Base-by-base conservation (phyloP, 2,329 filamentous ascomycete species). In the Pseudogymnoascus sp. region DNA sequence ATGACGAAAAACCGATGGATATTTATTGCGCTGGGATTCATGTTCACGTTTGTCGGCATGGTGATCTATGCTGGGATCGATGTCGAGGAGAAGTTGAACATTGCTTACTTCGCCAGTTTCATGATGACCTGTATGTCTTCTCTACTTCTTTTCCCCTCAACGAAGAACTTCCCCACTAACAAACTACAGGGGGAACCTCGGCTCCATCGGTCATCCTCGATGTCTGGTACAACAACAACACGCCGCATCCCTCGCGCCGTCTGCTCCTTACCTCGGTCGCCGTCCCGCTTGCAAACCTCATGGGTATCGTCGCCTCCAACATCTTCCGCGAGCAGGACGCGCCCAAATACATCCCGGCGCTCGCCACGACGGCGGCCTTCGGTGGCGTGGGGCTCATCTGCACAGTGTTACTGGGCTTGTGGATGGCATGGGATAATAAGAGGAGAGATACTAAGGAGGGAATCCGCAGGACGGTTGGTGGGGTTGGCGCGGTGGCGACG, bases 31-130 rank as follows among this genome's bases (percentile, higher is more conserved):
- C 75, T 90, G 3, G 89, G 88, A 0, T 92, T 91, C 73, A 73
- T 84, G 1, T 84, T 93, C 68, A 91, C 89, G 0, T 89, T 92
- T 70, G 81, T 82, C 59, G 90, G 90, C 4, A 91, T 93, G 77
- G 84, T 92, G 73, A 89, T 93, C 70, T 92, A 89, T 68, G 87
- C 88, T 0, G 80, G 85, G 18, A 87, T 93, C 62, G 76, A 80
- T 67, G 81, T 87, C 14, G 68, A 79, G 10, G 64, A 74, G 5
- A 72, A 82, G 11, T 73, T 84, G 16, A 75, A 78, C 5, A 75
- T 86, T 11, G 85, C 84, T 0, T 88, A 88, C 68, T 88, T 84
- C 65, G 84, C 85, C 1, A 83, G 79, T 64, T 88, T 88, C 72
- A 85, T 88, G 83, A 87, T 88, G 84, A 85, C 83, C 6, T 87